phyloP scores from a whole-genome alignment of 2,329 filamentous ascomycete genomes.

The Monilinia vaccinii-corymbosi region DNA sequence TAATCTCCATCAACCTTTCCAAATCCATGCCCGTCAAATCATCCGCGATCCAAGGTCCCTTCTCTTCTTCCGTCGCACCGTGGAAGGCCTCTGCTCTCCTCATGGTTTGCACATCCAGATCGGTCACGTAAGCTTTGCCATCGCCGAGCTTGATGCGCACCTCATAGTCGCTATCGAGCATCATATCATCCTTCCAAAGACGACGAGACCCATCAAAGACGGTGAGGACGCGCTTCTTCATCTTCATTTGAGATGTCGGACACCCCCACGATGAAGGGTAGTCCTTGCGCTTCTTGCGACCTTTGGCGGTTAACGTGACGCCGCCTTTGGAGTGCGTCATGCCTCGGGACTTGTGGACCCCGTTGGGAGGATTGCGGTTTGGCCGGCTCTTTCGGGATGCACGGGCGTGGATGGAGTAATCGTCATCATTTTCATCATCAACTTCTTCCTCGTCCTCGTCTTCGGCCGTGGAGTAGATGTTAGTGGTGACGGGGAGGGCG shows the following conservation, averaged over 20 bases:
- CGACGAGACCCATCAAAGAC: constrained; percentile 84
- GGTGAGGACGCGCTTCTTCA: constrained; percentile 93
- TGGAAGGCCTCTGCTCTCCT: constrained; percentile 80
- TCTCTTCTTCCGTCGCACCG: constrained; percentile 73
- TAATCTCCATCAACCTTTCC: constrained; percentile 46
- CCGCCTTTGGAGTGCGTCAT: constrained; percentile 72
- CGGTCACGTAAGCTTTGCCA: constrained; percentile 62
- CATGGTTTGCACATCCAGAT: constrained; percentile 84
- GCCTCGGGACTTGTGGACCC: constrained; percentile 58
- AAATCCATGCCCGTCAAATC: constrained; percentile 56
- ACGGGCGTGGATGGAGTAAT: constrained; percentile 42
- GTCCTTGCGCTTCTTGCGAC: constrained; percentile 85
- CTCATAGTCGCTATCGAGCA: constrained; percentile 92
- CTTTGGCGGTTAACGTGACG: constrained; percentile 48
- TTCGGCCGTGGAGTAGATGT: constrained; percentile 37
- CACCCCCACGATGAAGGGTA: constrained; percentile 94
- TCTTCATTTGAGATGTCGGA: constrained; percentile 86
- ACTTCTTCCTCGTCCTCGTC: constrained; percentile 47
- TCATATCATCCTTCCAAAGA: constrained; percentile 97
- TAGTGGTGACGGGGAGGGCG: constrained; percentile 32
- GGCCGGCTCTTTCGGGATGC: constrained; percentile 32
- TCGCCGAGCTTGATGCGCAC: constrained; percentile 75
- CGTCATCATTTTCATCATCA: constrained; percentile 47
- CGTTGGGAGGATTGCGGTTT: constrained; percentile 35
- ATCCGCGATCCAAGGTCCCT: constrained; percentile 72